Conservation (phyloP, 805 yeast species). For the Nakazawaea ishiwadae region DNA sequence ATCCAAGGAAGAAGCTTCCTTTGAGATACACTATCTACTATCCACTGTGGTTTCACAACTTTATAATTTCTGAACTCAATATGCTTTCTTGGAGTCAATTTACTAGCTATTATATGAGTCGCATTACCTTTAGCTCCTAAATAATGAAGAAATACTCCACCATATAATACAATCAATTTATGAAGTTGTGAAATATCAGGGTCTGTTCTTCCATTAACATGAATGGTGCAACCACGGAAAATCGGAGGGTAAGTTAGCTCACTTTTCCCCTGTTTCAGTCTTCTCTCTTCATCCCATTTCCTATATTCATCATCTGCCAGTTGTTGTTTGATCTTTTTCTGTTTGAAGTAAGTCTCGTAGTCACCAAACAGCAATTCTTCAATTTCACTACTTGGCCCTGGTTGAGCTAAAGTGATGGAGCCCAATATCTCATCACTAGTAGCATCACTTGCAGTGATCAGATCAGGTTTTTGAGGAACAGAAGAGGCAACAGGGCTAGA, state of each 20-base stretch:
- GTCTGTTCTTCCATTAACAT: slow-evolving; percentile 84
- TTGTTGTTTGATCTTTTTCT: slow-evolving; percentile 62
- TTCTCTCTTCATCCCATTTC: slow-evolving; percentile 42
- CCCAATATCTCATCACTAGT: slow-evolving; percentile 7
- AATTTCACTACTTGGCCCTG: slow-evolving; percentile 10
- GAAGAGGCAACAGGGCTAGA: not conserved
- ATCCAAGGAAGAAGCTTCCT: slow-evolving; percentile 61
- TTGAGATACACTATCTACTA: slow-evolving; percentile 54
- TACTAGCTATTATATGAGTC: slow-evolving; percentile 81
- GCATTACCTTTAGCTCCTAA: slow-evolving; percentile 66
- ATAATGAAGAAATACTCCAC: slow-evolving; percentile 73
- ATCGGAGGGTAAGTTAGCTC: slow-evolving; percentile 30
- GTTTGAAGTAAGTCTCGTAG: slow-evolving; percentile 56
- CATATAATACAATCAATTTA: slow-evolving; percentile 65
- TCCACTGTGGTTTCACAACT: slow-evolving; percentile 84
- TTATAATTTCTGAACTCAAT: slow-evolving; percentile 60
- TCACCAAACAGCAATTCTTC: slow-evolving; percentile 59
- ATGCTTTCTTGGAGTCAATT: slow-evolving; percentile 71
- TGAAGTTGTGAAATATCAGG: slow-evolving; percentile 78
- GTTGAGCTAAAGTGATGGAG: slow-evolving; percentile 7
- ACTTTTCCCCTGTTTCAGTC: slow-evolving; percentile 15
- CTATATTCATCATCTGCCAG: slow-evolving; percentile 45
- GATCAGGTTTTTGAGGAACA: not conserved
- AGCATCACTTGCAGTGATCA: not conserved
- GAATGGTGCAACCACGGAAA: slow-evolving; percentile 60